Conservation (phyloP, 345 rosid genomes). For the Eucalyptus pumila region DNA sequence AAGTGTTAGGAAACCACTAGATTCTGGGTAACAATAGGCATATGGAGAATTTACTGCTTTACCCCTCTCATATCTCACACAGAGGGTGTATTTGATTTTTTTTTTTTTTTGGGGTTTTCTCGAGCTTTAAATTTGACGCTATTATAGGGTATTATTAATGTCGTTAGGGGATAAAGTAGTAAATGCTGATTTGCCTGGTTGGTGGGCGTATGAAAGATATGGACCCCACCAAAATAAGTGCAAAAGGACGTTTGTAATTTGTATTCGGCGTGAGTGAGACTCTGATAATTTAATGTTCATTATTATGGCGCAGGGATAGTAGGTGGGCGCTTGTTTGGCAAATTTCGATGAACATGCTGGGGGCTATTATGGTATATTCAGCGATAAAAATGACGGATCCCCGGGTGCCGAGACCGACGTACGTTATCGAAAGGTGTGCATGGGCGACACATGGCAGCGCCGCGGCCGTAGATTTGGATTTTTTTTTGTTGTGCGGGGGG, state of each 20-base stretch:
- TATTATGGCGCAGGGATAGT: neutral
- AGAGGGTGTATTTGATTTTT: neutral
- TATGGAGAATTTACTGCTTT: neutral
- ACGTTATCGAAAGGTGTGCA: neutral
- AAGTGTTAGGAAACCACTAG: constrained; percentile 27
- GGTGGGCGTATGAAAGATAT: neutral
- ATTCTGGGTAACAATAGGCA: neutral
- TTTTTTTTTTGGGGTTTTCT: neutral
- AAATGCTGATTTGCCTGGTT: neutral
- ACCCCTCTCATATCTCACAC: neutral
- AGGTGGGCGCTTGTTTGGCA: neutral
- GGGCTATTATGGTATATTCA: neutral
- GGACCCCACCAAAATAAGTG: constrained; percentile 10
- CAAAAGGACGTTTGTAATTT: neutral
- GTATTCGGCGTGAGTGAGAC: neutral
- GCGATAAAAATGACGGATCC: neutral
- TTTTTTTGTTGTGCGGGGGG: neutral
- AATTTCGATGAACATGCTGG: neutral
- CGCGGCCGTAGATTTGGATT: neutral
- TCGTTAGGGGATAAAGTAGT: neutral
- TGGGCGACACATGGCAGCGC: neutral
- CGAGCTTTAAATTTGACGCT: neutral
- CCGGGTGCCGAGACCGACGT: neutral
- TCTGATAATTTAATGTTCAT: neutral
- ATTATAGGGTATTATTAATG: neutral